Evolutionary conservation across 495 filamentous ascomycete species (phyloP).

Genomic region (Neurospora sp.): DNA sequence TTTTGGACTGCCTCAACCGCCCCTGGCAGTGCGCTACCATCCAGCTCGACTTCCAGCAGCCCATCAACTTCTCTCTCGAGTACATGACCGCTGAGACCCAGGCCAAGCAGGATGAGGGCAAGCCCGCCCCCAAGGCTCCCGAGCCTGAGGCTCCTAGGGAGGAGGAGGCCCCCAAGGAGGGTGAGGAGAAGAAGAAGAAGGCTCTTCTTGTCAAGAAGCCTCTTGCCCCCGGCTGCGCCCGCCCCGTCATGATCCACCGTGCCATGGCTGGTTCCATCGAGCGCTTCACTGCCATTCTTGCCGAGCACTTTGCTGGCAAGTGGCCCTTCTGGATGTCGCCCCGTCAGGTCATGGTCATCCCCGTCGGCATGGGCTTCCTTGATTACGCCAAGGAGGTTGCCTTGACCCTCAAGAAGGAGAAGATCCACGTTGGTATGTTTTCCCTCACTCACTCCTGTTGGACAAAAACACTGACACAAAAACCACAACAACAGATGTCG

Average conservation of each 20-base stretch:
- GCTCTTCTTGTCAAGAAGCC: conserved; percentile 34
- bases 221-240: conserved; percentile 60
- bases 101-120: conserved; percentile 25
- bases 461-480: background rate
- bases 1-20: conserved; percentile 26
- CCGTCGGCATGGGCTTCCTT: conserved; percentile 74
- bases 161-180: conserved; percentile 8
- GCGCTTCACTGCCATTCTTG: conserved; percentile 87
- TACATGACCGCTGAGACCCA: conserved; percentile 45
- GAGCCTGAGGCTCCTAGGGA: conserved; percentile 15
- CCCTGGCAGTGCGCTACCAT: conserved; percentile 87
- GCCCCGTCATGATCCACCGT: conserved; percentile 95
- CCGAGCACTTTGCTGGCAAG: conserved; percentile 91
- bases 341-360: conserved; percentile 83
- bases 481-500: conserved; percentile 50
- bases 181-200: conserved; percentile 21
- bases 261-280: conserved; percentile 91
- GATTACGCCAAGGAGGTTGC: conserved; percentile 85
- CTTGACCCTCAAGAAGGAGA: conserved; percentile 40
- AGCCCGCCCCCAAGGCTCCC: conserved; percentile 37
- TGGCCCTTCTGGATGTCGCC: conserved; percentile 98
- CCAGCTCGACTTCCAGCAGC: conserved; percentile 92
- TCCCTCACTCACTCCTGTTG: background rate
- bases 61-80: conserved; percentile 44
- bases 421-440: conserved; percentile 39